These are phyloP conservation scores for Russula foetens DNA, from an alignment of 768 basidiomycete genomes.

Conservation along the genomic window DNA sequence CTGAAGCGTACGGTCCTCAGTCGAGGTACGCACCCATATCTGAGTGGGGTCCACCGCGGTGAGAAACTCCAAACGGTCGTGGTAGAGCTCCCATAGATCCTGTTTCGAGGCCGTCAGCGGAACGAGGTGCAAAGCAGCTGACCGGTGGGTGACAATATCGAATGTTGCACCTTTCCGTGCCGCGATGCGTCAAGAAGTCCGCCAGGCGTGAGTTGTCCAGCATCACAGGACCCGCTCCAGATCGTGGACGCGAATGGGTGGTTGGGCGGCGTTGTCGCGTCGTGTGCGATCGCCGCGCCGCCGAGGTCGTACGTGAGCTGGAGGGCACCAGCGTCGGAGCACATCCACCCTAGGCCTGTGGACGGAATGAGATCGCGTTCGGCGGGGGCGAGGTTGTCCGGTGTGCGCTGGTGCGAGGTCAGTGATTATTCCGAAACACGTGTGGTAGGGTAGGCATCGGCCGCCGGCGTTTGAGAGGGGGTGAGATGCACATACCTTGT, in stretches of 20 bases:
- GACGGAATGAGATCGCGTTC: slow-evolving; percentile 34
- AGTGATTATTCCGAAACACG: too few species aligned
- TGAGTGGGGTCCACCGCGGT: slow-evolving; percentile 28
- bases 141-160: too few species aligned
- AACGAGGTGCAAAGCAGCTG: not conserved
- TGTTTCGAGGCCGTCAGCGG: slow-evolving; percentile 15
- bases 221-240: slow-evolving; percentile 43
- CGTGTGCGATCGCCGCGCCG: slow-evolving; percentile 33
- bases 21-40: slow-evolving; percentile 38
- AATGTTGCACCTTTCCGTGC: slow-evolving; percentile 33
- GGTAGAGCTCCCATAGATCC: slow-evolving; percentile 43
- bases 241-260: slow-evolving; percentile 38
- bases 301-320: slow-evolving; percentile 35
- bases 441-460: too few species aligned
- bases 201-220: slow-evolving; percentile 39
- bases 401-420: slow-evolving; percentile 32
- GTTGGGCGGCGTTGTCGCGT: slow-evolving; percentile 31
- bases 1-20: slow-evolving; percentile 40
- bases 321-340: slow-evolving; percentile 27
- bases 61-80: slow-evolving; percentile 31
- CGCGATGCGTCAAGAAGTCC: slow-evolving; percentile 36
- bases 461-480: too few species aligned
- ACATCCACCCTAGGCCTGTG: slow-evolving; percentile 36
- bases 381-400: slow-evolving; percentile 40
- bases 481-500: slow-evolving; percentile 33